Evolutionary conservation across 2,329 filamentous ascomycete genomes (phyloP).

Genomic region (Incumbomyces lentus): DNA sequence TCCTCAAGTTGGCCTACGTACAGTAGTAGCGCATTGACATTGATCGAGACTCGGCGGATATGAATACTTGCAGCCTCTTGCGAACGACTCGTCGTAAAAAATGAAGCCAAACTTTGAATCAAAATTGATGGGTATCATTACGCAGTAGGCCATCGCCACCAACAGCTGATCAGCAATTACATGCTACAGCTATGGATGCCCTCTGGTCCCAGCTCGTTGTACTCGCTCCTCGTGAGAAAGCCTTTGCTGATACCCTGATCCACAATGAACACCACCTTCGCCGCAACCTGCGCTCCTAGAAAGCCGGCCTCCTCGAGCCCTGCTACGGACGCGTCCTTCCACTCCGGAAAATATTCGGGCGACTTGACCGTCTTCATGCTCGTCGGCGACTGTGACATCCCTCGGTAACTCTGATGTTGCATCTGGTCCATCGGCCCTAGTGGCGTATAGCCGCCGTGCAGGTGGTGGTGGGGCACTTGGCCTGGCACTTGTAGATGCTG

Average conservation of each 20-base stretch:
- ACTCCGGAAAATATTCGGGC: constrained; percentile 81
- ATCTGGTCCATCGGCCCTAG: constrained; percentile 20
- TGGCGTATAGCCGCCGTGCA: constrained; percentile 23
- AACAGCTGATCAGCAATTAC: constrained; percentile 18
- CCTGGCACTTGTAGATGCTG: constrained; percentile 30
- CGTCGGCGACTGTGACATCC: constrained; percentile 67
- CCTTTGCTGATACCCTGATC: constrained; percentile 58
- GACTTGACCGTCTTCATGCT: constrained; percentile 67
- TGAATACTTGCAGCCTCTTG: no score
- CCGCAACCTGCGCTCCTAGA: constrained; percentile 76
- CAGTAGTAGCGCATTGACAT: no score
- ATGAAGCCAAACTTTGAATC: no score
- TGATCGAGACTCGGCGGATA: no score
- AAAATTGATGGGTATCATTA: no score
- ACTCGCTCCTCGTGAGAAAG: constrained; percentile 58
- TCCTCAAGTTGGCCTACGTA: no score
- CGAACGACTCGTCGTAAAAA: no score
- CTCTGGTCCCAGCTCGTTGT: constrained; percentile 55
- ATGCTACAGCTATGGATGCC: constrained; percentile 50
- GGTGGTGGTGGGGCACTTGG: constrained; percentile 19
- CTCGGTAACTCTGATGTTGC: constrained; percentile 46
- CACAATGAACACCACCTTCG: constrained; percentile 60
- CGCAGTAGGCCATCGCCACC: no score
- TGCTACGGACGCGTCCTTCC: constrained; percentile 57
- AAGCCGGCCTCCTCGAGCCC: constrained; percentile 75